These are phyloP conservation scores for Spathaspora boniae DNA, from an alignment of 805 yeast species.

Conservation along the genomic window DNA sequence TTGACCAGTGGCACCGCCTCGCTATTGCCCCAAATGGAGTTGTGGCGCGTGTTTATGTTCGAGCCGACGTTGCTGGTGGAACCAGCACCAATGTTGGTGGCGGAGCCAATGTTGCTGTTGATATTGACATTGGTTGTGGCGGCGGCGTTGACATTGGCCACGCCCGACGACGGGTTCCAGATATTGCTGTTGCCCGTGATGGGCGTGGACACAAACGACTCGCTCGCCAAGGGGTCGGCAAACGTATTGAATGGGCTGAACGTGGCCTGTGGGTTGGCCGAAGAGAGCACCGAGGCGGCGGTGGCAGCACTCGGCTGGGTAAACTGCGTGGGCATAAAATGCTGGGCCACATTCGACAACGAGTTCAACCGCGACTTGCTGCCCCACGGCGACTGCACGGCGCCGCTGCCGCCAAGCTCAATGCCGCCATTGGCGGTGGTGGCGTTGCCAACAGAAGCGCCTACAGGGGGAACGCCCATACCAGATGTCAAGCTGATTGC, in stretches of 20 bases:
- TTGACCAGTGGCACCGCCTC: slow-evolving; percentile 9
- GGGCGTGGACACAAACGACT: slow-evolving; percentile 4
- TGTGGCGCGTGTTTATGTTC: slow-evolving; percentile 15
- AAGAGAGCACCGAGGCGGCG: neutral
- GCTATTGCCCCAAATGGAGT: slow-evolving; percentile 30
- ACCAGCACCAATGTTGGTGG: slow-evolving; percentile 9
- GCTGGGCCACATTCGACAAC: slow-evolving; percentile 5
- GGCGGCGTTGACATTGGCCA: no score
- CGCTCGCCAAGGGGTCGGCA: slow-evolving; percentile 6
- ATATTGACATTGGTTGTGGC: slow-evolving; percentile 19
- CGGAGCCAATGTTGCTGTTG: slow-evolving; percentile 22
- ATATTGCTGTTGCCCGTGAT: slow-evolving; percentile 8
- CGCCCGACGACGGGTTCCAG: slow-evolving; percentile 10
- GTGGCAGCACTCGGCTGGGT: slow-evolving; percentile 2
- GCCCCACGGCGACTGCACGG: slow-evolving; percentile 11
- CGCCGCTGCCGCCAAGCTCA: no score
- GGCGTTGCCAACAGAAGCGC: slow-evolving; percentile 1
- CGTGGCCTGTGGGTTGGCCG: slow-evolving; percentile 1
- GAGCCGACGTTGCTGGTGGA: no score
- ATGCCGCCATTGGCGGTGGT: neutral
- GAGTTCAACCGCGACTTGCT: slow-evolving; percentile 12
- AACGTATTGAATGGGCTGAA: slow-evolving; percentile 19
- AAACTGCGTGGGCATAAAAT: slow-evolving; percentile 4
- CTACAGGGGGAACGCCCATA: no score
- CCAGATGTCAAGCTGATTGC: no score